phyloP scores from a whole-genome alignment of 176 grass and related monocot species.

The Paspalum notatum region DNA sequence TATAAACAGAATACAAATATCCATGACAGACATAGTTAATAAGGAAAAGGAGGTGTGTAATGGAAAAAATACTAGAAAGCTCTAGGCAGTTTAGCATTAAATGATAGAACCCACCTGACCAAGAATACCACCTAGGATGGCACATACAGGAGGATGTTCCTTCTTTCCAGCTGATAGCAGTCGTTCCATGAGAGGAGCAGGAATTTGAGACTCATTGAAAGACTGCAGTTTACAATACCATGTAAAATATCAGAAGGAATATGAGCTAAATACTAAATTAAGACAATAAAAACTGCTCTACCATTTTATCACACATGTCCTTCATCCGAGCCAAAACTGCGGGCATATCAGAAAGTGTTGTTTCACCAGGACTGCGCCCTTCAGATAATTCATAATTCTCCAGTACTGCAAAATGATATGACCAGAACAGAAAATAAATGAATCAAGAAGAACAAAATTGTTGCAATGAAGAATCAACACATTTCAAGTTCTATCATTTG shows the following conservation, averaged over 20 bases:
- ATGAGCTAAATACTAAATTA: constrained; percentile 15
- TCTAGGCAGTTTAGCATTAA: background rate
- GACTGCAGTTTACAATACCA: constrained; percentile 59
- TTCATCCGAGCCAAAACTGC: constrained; percentile 68
- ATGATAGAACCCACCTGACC: constrained; percentile 70
- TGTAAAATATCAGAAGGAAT: constrained; percentile 30
- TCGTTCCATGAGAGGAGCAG: constrained; percentile 61
- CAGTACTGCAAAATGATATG: constrained; percentile 60
- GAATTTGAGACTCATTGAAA: constrained; percentile 73
- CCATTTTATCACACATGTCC: constrained; percentile 82
- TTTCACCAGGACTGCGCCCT: constrained; percentile 61
- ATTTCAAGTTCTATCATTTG: background rate
- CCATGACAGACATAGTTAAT: background rate
- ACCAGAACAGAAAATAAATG: background rate
- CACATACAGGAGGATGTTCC: constrained; percentile 84
- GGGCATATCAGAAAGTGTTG: constrained; percentile 67
- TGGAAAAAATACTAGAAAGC: constrained; percentile 9
- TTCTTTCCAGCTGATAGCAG: constrained; percentile 74
- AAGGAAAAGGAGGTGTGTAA: background rate
- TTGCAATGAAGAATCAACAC: background rate
- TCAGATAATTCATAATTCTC: constrained; percentile 77
- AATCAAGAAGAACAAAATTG: background rate
- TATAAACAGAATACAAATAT: background rate
- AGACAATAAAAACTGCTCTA: constrained; percentile 23
- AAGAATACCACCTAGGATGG: constrained; percentile 95